Evolutionary conservation across 768 basidiomycete species (phyloP).

Genomic region (Coprinopsis cinerea): DNA sequence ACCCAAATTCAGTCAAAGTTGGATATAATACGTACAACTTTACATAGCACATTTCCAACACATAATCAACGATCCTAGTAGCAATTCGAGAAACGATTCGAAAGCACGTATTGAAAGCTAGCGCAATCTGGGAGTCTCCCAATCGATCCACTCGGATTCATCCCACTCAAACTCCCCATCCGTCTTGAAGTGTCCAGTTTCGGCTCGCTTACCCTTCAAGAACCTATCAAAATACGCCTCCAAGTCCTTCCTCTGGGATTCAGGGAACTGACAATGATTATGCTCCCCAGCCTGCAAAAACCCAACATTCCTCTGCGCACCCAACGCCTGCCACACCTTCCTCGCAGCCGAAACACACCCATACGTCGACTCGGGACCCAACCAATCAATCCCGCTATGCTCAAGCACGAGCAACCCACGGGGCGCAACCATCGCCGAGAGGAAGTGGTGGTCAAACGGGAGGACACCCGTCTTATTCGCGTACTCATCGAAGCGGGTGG

Average conservation of each 20-base stretch:
- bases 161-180: constrained; percentile 36
- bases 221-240: constrained; percentile 53
- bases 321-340: constrained; percentile 44
- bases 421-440: constrained; percentile 50
- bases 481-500: constrained; percentile 39
- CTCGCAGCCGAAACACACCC: constrained; percentile 48
- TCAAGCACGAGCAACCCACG: constrained; percentile 47
- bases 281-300: constrained; percentile 50
- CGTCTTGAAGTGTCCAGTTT: constrained; percentile 39
- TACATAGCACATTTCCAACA: no score
- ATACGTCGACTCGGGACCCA: constrained; percentile 43
- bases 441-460: constrained; percentile 55
- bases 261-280: constrained; percentile 49
- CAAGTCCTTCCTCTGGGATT: constrained; percentile 34
- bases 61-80: no score
- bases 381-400: constrained; percentile 51
- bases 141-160: constrained; percentile 40
- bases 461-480: constrained; percentile 37
- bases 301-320: constrained; percentile 41
- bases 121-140: constrained; percentile 35
- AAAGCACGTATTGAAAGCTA: no score
- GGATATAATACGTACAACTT: no score
- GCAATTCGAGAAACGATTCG: no score
- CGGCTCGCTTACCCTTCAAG: constrained; percentile 39
- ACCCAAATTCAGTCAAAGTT: no score